phyloP scores from a whole-genome alignment of 108 stramenopile species.

The Nitzschia sp. region DNA sequence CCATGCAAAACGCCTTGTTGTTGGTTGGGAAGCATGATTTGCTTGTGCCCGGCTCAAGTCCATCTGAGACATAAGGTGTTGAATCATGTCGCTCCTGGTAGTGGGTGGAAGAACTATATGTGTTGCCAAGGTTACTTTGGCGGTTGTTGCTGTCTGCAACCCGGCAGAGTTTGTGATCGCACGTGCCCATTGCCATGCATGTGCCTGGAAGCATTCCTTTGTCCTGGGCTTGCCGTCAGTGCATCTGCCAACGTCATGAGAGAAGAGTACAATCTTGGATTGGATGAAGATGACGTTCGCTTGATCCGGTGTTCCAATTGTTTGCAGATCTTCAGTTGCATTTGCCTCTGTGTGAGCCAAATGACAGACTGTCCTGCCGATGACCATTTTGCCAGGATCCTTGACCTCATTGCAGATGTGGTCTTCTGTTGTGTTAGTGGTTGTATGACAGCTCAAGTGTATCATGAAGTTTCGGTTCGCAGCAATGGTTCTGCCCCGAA shows the following conservation, averaged over 20 bases:
- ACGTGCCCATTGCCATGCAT: constrained; percentile 71
- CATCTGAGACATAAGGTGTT: constrained; percentile 66
- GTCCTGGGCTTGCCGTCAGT: constrained; percentile 66
- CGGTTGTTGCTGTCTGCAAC: constrained; percentile 68
- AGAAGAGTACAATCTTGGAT: constrained; percentile 56
- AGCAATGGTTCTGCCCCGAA: constrained; percentile 7
- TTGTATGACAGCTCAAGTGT: constrained; percentile 72
- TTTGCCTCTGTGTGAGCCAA: constrained; percentile 12
- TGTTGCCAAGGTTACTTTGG: constrained; percentile 80
- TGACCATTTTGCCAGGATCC: constrained; percentile 31
- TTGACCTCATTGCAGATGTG: constrained; percentile 58
- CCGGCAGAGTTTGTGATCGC: constrained; percentile 53
- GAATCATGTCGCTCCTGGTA: constrained; percentile 65
- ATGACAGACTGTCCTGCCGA: constrained; percentile 33
- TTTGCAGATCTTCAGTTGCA: constrained; percentile 34
- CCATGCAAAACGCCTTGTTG: constrained; percentile 64
- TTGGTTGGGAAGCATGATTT: constrained; percentile 56
- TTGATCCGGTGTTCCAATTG: constrained; percentile 80
- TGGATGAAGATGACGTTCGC: constrained; percentile 75
- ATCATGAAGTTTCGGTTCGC: constrained; percentile 60
- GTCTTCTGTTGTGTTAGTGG: constrained; percentile 69
- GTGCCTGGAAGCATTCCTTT: constrained; percentile 64
- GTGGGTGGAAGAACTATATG: constrained; percentile 66
- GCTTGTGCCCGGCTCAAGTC: constrained; percentile 60
- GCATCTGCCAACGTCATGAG: constrained; percentile 60